Percentiles rank a stretch among this genome's conserved stretches.
phyloP scores from a whole-genome alignment of 2,329 filamentous ascomycete species.

The Pleurostoma richardsiae region DNA sequence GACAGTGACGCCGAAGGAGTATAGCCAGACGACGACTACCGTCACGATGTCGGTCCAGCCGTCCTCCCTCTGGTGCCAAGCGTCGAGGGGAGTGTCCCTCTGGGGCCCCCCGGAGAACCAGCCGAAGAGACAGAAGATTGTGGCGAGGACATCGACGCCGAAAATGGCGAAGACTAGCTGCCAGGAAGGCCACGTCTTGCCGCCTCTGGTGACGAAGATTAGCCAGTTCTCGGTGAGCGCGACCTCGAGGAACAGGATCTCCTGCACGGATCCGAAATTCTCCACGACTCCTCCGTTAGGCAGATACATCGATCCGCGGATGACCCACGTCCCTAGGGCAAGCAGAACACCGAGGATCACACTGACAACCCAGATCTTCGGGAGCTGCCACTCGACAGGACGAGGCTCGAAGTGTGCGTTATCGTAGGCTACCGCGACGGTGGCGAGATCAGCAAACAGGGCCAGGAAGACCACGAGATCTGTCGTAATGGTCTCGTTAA shows the following conservation, averaged over 20 bases:
- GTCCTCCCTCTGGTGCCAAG: conserved; percentile 27
- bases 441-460: conserved; percentile 74
- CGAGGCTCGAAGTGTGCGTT: conserved; percentile 72
- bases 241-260: conserved; percentile 70
- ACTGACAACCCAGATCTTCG: conserved; percentile 77
- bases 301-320: conserved; percentile 66
- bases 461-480: conserved; percentile 76
- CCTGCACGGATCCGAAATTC: conserved; percentile 70
- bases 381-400: conserved; percentile 75
- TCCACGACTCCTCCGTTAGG: conserved; percentile 67
- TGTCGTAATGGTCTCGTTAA: conserved; percentile 69
- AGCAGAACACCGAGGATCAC: conserved; percentile 64
- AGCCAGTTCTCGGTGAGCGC: conserved; percentile 73
- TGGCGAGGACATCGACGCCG: conserved; percentile 65
- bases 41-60: conserved; percentile 50
- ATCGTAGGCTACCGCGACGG: conserved; percentile 74
- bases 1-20: conserved; percentile 62
- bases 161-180: conserved; percentile 68
- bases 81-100: conserved; percentile 19
- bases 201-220: conserved; percentile 72
- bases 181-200: conserved; percentile 69
- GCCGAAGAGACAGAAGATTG: conserved; percentile 70
- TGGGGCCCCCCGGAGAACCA: conserved; percentile 52
- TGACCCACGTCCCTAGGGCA: conserved; percentile 66
- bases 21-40: conserved; percentile 59